These are phyloP conservation scores for Heliophila coronopifolia DNA, from an alignment of 441 rosid species.

Conservation along the genomic window DNA sequence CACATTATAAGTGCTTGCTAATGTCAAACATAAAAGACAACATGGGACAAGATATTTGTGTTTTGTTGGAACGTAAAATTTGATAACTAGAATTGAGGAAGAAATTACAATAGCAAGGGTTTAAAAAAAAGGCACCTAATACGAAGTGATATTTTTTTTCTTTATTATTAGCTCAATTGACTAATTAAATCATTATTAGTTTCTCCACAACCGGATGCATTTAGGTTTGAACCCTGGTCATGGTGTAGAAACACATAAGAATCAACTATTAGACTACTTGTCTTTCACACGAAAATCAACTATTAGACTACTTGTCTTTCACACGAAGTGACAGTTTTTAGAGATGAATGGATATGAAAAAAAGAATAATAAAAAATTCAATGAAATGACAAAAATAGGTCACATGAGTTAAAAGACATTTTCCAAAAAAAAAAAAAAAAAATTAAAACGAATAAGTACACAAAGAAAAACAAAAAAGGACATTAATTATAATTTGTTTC, in stretches of 20 bases:
- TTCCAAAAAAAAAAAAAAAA: background rate
- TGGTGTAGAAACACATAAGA: too few relatives aligned
- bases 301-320: too few relatives aligned
- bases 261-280: too few relatives aligned
- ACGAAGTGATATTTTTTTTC: background rate
- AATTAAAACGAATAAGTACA: background rate
- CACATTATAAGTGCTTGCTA: background rate
- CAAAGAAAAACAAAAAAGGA: background rate
- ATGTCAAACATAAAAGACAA: slow-evolving; percentile 1
- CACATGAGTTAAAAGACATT: background rate
- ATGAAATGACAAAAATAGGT: background rate
- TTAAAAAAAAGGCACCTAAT: background rate
- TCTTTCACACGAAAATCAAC: too few relatives aligned
- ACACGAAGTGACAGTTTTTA: too few relatives aligned
- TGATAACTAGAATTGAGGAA: background rate
- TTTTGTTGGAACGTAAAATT: background rate
- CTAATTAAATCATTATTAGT: too few relatives aligned
- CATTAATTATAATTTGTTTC: background rate
- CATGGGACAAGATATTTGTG: background rate
- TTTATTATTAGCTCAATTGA: too few relatives aligned
- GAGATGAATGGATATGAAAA: background rate
- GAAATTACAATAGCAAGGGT: background rate
- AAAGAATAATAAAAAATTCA: background rate
- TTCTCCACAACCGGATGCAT: too few relatives aligned
- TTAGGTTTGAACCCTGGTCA: too few relatives aligned